A percentile compares a stretch with the other conserved stretches of the same genome.
phyloP scores from a whole-genome alignment of 1,284 basidiomycete species.

The Ustilago tritici region DNA sequence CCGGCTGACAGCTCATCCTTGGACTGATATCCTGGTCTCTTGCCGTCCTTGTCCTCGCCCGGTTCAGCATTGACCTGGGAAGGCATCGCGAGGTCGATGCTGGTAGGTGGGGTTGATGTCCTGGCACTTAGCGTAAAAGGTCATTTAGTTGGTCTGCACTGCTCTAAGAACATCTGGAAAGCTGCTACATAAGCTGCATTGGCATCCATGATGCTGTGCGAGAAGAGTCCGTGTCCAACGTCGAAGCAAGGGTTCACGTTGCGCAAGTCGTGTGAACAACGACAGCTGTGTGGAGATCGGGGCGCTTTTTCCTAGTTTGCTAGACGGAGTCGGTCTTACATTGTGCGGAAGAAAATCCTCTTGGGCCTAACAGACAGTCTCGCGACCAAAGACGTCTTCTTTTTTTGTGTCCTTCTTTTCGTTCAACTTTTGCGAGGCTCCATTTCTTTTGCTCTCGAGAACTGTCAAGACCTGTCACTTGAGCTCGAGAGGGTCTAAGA shows the following conservation, averaged over 20 bases:
- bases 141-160: neutral
- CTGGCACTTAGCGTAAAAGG: neutral
- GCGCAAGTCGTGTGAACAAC: neutral
- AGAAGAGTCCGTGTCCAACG: neutral
- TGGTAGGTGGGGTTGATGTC: neutral
- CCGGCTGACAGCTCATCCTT: constrained; percentile 36
- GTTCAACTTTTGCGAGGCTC: neutral
- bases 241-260: neutral
- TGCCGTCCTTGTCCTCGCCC: neutral
- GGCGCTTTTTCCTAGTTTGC: neutral
- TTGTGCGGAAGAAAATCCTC: neutral
- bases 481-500: neutral
- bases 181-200: neutral
- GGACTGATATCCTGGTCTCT: neutral
- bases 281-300: neutral
- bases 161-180: neutral
- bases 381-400: neutral
- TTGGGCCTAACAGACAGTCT: neutral
- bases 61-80: neutral
- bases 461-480: neutral
- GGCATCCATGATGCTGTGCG: neutral
- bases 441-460: too few relatives aligned
- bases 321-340: neutral
- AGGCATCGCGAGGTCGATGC: constrained; percentile 8
- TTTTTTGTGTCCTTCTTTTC: neutral